phyloP scores from a whole-genome alignment of 2,329 filamentous ascomycete species.

The Cladosporium sp. region DNA sequence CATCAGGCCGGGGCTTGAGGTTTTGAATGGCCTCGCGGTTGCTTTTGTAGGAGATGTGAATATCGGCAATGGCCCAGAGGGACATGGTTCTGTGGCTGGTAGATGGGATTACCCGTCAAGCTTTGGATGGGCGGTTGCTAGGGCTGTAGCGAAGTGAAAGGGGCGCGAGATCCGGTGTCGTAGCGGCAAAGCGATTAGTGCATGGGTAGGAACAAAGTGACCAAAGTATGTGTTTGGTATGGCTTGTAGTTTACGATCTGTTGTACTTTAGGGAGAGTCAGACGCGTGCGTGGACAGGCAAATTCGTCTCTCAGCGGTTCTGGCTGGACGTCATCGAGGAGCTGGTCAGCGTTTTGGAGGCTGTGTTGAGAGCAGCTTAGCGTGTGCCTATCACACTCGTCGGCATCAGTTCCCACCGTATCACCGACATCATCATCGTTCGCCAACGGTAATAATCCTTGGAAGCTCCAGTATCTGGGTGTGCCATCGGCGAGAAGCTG shows the following conservation, averaged over 20 bases:
- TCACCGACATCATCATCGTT: neutral
- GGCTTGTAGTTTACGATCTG: neutral
- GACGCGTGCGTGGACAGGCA: constrained; percentile 15
- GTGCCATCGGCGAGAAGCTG: neutral
- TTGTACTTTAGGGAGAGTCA: constrained; percentile 1
- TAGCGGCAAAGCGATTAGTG: neutral
- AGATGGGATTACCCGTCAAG: constrained; percentile 13
- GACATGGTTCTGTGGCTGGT: constrained; percentile 19
- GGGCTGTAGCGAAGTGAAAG: constrained; percentile 5
- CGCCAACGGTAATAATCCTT: neutral
- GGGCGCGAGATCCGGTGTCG: neutral
- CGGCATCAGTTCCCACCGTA: neutral
- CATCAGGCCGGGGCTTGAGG: constrained; percentile 41
- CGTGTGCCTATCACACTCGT: constrained; percentile 7
- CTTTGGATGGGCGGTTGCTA: constrained; percentile 11
- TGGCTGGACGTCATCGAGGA: constrained; percentile 10
- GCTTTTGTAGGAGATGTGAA: constrained; percentile 49
- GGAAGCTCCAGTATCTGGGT: neutral
- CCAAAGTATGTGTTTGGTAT: constrained; percentile 3
- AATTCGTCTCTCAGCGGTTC: constrained; percentile 3
- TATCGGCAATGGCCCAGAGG: constrained; percentile 49
- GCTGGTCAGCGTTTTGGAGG: constrained; percentile 12
- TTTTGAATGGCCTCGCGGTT: constrained; percentile 47
- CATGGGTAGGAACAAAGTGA: neutral
- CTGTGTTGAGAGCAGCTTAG: constrained; percentile 10